Base-by-base conservation (phyloP, 1,284 basidiomycete genomes). In the Vanrija pseudolonga region DNA sequence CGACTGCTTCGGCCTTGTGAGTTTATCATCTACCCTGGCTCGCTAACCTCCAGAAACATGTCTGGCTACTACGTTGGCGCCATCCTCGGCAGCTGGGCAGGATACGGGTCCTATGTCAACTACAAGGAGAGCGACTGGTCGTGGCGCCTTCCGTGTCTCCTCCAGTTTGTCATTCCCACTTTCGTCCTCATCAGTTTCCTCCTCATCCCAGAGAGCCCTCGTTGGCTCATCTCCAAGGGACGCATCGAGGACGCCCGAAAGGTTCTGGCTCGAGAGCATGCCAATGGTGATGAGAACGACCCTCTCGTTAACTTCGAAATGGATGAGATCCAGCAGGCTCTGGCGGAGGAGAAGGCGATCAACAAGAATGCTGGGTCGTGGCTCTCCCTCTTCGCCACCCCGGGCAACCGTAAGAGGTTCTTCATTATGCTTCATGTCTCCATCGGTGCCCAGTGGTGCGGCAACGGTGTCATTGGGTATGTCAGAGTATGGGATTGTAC, bases 311-410 rank as follows among this genome's bases (percentile, higher is more conserved):
- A 45, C 14, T 55, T 60, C 26, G 61, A 65, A 52, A 47, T 60
- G 23, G 47, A 47, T 23, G 64, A 61, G 53, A 49, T 60, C 45
- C 52, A 56, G 37, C 51, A 73, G 36, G 61, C 71, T 3, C 59
- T 69, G 44, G 50, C 78, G 50, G 84, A 83, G 63, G 87, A 89
- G 69, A 80, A 40, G 37, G 46, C 48, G n/a, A 57, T 61, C 11
- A 32, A 32, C 32, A 32, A 5, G 42, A 64, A 63, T 17, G 26
- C 43, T 3, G 39, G 51, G 19, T 50, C 56, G 22, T 74, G 62
- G 60, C 6, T 47, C 14, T 50, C 65, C 15, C 62, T 76, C 45
- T 63, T 76, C 60, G 43, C 44, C 18, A 73, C 66, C 19, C 61
- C 55, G 23, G 75, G 75, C 0, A 76, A 77, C 60, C 57, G 81